Evolutionary conservation across 140 eudicot genomes (phyloP), one percentile per base, ranked within the genome.

Genomic region (Bidens hawaiensis): DNA sequence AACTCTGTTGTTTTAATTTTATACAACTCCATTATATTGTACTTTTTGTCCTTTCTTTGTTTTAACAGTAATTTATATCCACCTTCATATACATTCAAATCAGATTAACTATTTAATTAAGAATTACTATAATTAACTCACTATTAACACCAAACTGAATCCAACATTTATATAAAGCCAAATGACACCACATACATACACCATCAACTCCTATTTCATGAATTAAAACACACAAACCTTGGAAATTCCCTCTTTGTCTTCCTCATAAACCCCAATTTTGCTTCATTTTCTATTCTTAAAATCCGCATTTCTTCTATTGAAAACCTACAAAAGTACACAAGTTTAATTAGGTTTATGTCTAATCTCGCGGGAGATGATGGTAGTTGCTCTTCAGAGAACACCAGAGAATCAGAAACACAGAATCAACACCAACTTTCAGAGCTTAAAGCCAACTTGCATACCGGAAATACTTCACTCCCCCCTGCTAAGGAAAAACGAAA

Each of bases 401-500:
- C 23, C 11, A 88, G 78, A 72, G 77, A 70, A 52, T 77, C 43
- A 58, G 85, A 67, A 16, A 74, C 63, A 24, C 75, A 75, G 56
- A 59, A 51, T 17, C 70, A 3, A 0, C 45, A 56, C 10, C 71
- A 38, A 38, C 43, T 38, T 38, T 38, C 14, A 38, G n/a, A 38
- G 43, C 43, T 58, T 43, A 43, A 60, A 14, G 69, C 56, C 38
- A 77, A 77, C 6, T 40, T 72, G 43, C 72, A 73, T 64, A 73
- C 49, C 19, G 64, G 52, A 46, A 58, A 47, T 28, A 64, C 81
- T n/a, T 72, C 63, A 72, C 66, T 81, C 79, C 76, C 71, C 19
- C 66, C 81, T 6, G 71, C 82, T 43, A 87, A 83, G 76, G 83
- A 81, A 79, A 87, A 81, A 62, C 56, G 95, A 62, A 87, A 78